These are phyloP conservation scores for Erodium texanum DNA, from an alignment of 441 rosid genomes.

Conservation along the genomic window DNA sequence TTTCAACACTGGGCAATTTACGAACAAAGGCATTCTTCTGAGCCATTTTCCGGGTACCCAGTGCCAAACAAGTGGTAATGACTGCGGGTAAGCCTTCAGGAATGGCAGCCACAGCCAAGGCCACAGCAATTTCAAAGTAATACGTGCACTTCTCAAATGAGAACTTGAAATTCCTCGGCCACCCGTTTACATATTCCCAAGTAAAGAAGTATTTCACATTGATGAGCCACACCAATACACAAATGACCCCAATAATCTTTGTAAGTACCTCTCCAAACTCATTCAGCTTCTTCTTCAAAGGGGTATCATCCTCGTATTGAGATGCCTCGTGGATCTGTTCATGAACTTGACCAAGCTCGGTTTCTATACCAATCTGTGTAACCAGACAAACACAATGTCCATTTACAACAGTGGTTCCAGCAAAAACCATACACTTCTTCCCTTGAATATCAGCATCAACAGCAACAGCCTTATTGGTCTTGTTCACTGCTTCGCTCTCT, in stretches of 20 bases:
- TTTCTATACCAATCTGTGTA: constrained; percentile 35
- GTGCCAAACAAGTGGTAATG: constrained; percentile 40
- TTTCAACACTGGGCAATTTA: constrained; percentile 43
- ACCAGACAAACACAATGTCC: constrained; percentile 38
- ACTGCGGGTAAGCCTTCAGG: constrained; percentile 44
- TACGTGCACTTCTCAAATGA: constrained; percentile 44
- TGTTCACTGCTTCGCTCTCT: constrained; percentile 41
- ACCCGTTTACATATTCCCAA: constrained; percentile 36
- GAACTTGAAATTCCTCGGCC: constrained; percentile 38
- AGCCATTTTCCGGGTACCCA: constrained; percentile 33
- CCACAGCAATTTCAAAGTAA: constrained; percentile 40
- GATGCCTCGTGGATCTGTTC: constrained; percentile 31
- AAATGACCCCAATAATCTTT: not conserved
- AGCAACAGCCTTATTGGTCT: constrained; percentile 24
- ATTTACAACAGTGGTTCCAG: constrained; percentile 43
- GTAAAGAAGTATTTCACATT: constrained; percentile 20
- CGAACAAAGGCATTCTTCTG: constrained; percentile 29
- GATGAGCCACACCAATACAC: constrained; percentile 10
- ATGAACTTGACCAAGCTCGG: constrained; percentile 41
- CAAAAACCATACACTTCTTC: constrained; percentile 36
- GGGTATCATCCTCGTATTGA: constrained; percentile 41
- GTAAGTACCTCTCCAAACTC: constrained; percentile 2
- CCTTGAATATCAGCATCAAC: constrained; percentile 35
- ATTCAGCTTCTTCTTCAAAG: constrained; percentile 35
- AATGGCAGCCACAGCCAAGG: constrained; percentile 45